Evolutionary conservation across 805 yeast species (phyloP), one percentile per base, ranked within the genome.

Genomic region (Saccharomycopsis fodiens): DNA sequence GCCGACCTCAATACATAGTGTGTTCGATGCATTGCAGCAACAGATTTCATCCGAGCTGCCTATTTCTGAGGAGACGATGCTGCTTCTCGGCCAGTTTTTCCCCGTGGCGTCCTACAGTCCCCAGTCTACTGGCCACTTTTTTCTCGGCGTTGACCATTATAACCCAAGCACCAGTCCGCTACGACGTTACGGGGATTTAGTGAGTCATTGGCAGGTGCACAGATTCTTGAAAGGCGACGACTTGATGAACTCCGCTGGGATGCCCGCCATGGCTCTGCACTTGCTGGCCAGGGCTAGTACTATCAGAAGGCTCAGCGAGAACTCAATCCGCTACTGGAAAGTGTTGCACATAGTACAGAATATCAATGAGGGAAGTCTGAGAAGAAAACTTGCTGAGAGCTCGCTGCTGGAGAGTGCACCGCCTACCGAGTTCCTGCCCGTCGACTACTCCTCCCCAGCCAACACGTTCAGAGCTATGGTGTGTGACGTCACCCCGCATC

Each of bases 111-210:
- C 65, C 31, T 69, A 74, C 38, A 65, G 77, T 2, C 60, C 73
- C 0, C 41, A 47, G 1, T 74, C 84, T 0, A 51, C 54, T 0
- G 57, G 55, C 1, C 96, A 88, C 62, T 66, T 69, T 19, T 75
- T 83, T 52, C 62, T 87, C 22, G 94, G 89, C 3, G 62, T 85
- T 6, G 59, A 63, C 0, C 59, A 65, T 4, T 87, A 89, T 56
- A 69, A 82, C 3, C 83, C 86, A 16, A 81, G 85, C 6, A 89
- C 97, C 0, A 88, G 97, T 0, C 97, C 98, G 2, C 66, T 93
- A 52, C 70, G 97, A 59, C 68, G 97, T 52, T 83, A 75, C 53
- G 79, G 83, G 4, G 97, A 91, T 59, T 62, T 88, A 50, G 60
- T 88, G 6, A 81, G 82, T 56, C 97, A 89, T 56, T 75, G 89